phyloP scores from a whole-genome alignment of 345 rosid species.

The Rhizophora mangle region DNA sequence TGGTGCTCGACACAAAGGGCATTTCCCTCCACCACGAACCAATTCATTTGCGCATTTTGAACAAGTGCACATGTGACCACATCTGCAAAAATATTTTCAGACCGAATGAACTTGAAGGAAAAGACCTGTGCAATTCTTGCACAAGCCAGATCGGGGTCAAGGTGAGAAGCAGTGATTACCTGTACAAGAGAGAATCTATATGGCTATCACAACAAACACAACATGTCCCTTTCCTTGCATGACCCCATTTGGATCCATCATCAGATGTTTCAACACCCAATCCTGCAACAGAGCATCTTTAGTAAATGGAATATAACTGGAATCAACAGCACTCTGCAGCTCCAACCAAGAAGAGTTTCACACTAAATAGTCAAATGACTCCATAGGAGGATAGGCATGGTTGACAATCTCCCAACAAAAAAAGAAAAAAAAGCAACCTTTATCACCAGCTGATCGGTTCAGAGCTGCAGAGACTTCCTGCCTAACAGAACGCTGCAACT shows the following conservation, averaged over 20 bases:
- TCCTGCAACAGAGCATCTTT: conserved; percentile 37
- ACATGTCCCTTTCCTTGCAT: conserved; percentile 89
- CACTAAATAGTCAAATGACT: not conserved
- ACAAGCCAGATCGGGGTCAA: not conserved
- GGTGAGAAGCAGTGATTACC: conserved; percentile 39
- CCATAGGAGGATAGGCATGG: not conserved
- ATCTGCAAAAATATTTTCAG: conserved; percentile 42
- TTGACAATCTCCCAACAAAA: too few species aligned
- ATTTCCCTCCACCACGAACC: conserved; percentile 83
- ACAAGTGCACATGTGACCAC: conserved; percentile 99
- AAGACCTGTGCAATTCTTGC: too few species aligned
- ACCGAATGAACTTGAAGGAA: not conserved
- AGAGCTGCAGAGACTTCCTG: conserved; percentile 99
- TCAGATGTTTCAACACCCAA: conserved; percentile 69
- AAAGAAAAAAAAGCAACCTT: conserved; percentile 41
- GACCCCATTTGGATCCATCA: conserved; percentile 91
- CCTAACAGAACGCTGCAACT: conserved; percentile 93
- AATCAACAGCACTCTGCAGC: not conserved
- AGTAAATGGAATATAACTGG: not conserved
- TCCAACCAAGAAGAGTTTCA: not conserved
- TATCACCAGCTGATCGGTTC: conserved; percentile 65
- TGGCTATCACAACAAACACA: conserved; percentile 98
- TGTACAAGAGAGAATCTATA: conserved; percentile 91
- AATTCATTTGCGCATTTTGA: conserved; percentile 91
- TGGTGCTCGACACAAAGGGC: conserved; percentile 94